Conservation (phyloP, 345 rosid genomes). For the Euphorbia tirucalli region DNA sequence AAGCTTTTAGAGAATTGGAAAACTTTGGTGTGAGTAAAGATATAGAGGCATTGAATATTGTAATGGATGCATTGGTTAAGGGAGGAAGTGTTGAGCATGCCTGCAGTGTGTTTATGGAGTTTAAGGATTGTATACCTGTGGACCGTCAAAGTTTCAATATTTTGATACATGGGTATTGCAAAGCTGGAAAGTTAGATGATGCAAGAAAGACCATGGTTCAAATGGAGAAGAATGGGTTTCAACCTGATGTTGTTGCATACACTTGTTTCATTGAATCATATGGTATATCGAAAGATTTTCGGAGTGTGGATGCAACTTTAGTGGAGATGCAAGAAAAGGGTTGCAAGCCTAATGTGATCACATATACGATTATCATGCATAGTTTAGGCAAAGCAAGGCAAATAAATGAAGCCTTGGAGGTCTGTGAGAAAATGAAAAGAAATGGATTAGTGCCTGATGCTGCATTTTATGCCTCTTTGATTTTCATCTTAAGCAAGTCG, state of each 20-base stretch:
- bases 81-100: constrained; percentile 71
- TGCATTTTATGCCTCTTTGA: constrained; percentile 62
- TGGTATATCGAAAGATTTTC: constrained; percentile 64
- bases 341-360: constrained; percentile 53
- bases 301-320: constrained; percentile 49
- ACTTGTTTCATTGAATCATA: constrained; percentile 69
- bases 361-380: constrained; percentile 70
- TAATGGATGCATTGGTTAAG: constrained; percentile 83
- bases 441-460: constrained; percentile 62
- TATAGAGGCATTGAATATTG: constrained; percentile 41
- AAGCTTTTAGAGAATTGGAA: constrained; percentile 54
- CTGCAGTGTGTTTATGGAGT: constrained; percentile 39
- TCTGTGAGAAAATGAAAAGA: constrained; percentile 70
- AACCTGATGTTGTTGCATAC: constrained; percentile 58
- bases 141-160: constrained; percentile 46
- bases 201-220: constrained; percentile 54
- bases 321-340: constrained; percentile 67
- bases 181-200: constrained; percentile 53
- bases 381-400: constrained; percentile 69
- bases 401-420: constrained; percentile 55
- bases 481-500: constrained; percentile 53
- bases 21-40: constrained; percentile 51
- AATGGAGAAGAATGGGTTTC: constrained; percentile 50
- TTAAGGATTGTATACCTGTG: constrained; percentile 36
- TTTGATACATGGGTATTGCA: constrained; percentile 80